phyloP scores from a whole-genome alignment of 2,329 filamentous ascomycete species.

The Clarireedia monteithiana region DNA sequence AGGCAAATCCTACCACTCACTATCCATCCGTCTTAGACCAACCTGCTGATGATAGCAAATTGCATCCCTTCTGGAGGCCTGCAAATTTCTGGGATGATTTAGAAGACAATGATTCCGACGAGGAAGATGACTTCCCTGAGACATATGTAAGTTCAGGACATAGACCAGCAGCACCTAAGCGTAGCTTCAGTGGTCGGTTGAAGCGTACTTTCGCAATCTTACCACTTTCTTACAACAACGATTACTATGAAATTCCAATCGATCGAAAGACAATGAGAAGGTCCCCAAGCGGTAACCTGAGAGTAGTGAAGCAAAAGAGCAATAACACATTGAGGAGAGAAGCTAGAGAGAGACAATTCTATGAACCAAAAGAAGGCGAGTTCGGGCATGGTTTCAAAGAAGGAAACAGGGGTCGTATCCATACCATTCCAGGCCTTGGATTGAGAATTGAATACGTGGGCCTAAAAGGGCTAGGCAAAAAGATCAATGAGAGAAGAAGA shows the following conservation, averaged over 20 bases:
- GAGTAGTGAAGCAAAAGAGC: constrained; percentile 45
- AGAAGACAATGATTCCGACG: constrained; percentile 33
- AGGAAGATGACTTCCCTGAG: constrained; percentile 34
- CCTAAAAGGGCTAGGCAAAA: constrained; percentile 45
- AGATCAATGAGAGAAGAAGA: constrained; percentile 49
- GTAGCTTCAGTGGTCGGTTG: constrained; percentile 38
- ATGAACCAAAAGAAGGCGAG: constrained; percentile 12
- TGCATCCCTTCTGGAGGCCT: constrained; percentile 58
- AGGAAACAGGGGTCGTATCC: constrained; percentile 23
- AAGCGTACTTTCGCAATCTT: constrained; percentile 53
- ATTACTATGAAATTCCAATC: constrained; percentile 31
- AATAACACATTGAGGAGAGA: constrained; percentile 31
- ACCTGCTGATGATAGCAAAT: constrained; percentile 44
- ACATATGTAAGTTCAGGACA: constrained; percentile 33
- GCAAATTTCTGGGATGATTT: constrained; percentile 36
- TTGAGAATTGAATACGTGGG: constrained; percentile 42
- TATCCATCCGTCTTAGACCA: constrained; percentile 38
- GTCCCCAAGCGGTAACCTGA: constrained; percentile 51
- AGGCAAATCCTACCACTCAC: constrained; percentile 23
- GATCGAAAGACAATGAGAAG: constrained; percentile 52
- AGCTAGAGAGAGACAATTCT: constrained; percentile 10
- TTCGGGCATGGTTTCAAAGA: constrained; percentile 27
- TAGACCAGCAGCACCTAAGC: constrained; percentile 37
- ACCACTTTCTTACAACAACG: constrained; percentile 38
- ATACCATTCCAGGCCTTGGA: constrained; percentile 28